Percentiles rank a stretch among this genome's conserved stretches.
These are phyloP conservation scores for Alternaria solani DNA, from an alignment of 2,329 filamentous ascomycete genomes.

Conservation along the genomic window DNA sequence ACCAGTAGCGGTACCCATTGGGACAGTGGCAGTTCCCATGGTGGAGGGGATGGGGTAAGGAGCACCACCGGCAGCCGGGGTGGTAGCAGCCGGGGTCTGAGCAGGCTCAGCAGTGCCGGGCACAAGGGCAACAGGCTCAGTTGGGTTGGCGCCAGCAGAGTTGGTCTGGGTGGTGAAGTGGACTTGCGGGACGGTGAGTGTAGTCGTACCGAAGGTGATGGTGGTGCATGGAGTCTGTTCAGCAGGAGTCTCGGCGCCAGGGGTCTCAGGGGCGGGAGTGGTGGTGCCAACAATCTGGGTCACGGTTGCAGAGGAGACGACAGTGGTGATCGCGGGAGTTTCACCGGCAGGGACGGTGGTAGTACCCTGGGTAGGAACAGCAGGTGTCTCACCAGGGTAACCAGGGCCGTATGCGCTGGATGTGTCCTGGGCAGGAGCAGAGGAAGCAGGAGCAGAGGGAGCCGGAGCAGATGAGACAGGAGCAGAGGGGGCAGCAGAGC, in stretches of 20 bases:
- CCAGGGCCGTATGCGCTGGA: conserved; percentile 9
- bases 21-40: conserved; percentile 29
- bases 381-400: conserved; percentile 8
- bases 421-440: conserved; percentile 3
- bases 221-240: conserved; percentile 44
- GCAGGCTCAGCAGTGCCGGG: conserved; percentile 42
- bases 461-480: conserved; percentile 7
- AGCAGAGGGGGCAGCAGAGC: conserved; percentile 7
- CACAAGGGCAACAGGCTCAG: conserved; percentile 48
- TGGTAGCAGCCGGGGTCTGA: conserved; percentile 38
- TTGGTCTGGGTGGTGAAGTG: conserved; percentile 52
- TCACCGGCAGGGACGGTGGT: conserved; percentile 16
- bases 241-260: conserved; percentile 13
- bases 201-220: conserved; percentile 54
- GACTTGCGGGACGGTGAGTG: conserved; percentile 57
- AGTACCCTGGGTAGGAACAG: conserved; percentile 9
- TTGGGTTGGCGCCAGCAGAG: conserved; percentile 37
- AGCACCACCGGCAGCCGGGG: conserved; percentile 9
- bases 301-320: neutral
- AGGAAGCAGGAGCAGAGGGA: conserved; percentile 4
- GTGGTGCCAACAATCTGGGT: conserved; percentile 1
- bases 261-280: conserved; percentile 1
- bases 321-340: conserved; percentile 6
- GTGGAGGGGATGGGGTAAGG: conserved; percentile 39
- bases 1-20: conserved; percentile 31